Evolutionary conservation across 2,329 filamentous ascomycete genomes (phyloP).

Genomic region (Escovopsis sp.): DNA sequence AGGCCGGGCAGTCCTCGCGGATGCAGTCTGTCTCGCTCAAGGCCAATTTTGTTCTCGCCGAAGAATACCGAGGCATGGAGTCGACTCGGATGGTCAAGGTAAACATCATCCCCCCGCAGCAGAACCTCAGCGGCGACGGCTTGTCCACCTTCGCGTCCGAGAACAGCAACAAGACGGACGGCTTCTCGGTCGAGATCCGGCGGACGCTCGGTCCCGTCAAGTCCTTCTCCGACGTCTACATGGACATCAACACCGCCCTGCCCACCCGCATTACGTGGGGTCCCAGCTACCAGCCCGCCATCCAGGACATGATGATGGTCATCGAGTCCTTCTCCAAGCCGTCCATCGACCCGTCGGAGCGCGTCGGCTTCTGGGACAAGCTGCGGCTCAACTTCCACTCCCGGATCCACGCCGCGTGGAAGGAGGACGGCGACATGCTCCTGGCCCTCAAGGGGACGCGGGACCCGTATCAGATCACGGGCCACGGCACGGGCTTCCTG

Average conservation of each 20-base stretch:
- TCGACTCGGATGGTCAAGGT: constrained; percentile 70
- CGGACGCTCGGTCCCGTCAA: constrained; percentile 91
- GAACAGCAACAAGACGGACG: constrained; percentile 41
- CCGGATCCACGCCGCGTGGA: constrained; percentile 77
- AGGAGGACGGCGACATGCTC: constrained; percentile 89
- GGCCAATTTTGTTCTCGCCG: constrained; percentile 88
- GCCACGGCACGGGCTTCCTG: constrained; percentile 83
- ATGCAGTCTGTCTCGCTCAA: constrained; percentile 70
- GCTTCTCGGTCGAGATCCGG: constrained; percentile 73
- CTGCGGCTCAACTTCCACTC: constrained; percentile 91
- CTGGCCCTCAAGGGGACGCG: constrained; percentile 80
- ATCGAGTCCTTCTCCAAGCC: constrained; percentile 96
- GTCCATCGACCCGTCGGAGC: constrained; percentile 81
- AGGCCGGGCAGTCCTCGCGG: constrained; percentile 61
- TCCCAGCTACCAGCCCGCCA: constrained; percentile 90
- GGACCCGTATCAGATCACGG: constrained; percentile 86
- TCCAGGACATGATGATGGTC: constrained; percentile 99
- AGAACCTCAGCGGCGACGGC: too few species aligned
- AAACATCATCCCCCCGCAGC: constrained; percentile 60
- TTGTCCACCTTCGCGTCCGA: constrained; percentile 37
- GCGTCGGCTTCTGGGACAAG: constrained; percentile 98
- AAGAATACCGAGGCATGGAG: constrained; percentile 72
- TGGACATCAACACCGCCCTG: constrained; percentile 85
- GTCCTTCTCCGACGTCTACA: constrained; percentile 80
- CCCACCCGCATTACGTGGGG: constrained; percentile 95